phyloP scores from a whole-genome alignment of 768 basidiomycete species.

The Tricholoma terreum region DNA sequence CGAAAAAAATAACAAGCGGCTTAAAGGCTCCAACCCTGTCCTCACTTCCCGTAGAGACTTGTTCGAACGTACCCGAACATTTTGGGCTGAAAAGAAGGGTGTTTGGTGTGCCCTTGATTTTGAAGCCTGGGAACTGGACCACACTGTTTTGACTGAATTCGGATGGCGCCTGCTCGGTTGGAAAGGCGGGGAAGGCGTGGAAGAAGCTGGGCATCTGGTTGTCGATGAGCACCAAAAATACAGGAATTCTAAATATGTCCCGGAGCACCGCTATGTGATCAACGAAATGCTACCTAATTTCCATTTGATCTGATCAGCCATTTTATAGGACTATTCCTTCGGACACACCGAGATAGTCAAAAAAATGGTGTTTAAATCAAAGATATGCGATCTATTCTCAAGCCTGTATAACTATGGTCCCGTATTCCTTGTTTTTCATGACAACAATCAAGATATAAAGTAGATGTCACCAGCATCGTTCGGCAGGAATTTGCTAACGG shows the following conservation, averaged over 20 bases:
- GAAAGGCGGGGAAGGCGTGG: conserved; percentile 46
- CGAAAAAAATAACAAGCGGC: conserved; percentile 75
- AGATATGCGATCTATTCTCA: conserved; percentile 46
- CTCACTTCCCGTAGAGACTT: conserved; percentile 54
- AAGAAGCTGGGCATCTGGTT: conserved; percentile 57
- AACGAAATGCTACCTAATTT: neutral
- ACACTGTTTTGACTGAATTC: conserved; percentile 73
- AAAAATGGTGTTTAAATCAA: conserved; percentile 47
- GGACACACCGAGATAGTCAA: conserved; percentile 58
- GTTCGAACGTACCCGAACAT: conserved; percentile 66
- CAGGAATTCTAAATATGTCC: conserved; percentile 61
- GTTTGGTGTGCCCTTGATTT: conserved; percentile 80
- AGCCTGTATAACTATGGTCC: conserved; percentile 46
- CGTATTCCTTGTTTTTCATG: conserved; percentile 80
- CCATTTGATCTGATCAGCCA: neutral
- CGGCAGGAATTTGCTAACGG: neutral
- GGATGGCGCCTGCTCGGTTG: conserved; percentile 69
- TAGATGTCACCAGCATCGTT: conserved; percentile 23
- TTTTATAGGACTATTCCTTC: conserved; percentile 58
- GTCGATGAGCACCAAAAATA: conserved; percentile 59
- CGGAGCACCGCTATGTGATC: conserved; percentile 56
- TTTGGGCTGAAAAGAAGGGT: conserved; percentile 62
- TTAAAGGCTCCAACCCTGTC: conserved; percentile 60
- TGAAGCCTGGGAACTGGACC: conserved; percentile 80
- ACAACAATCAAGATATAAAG: conserved; percentile 76